Evolutionary conservation across 805 yeast species (phyloP), one percentile per base, ranked within the genome.

Genomic region (Lipomyces lipofer): DNA sequence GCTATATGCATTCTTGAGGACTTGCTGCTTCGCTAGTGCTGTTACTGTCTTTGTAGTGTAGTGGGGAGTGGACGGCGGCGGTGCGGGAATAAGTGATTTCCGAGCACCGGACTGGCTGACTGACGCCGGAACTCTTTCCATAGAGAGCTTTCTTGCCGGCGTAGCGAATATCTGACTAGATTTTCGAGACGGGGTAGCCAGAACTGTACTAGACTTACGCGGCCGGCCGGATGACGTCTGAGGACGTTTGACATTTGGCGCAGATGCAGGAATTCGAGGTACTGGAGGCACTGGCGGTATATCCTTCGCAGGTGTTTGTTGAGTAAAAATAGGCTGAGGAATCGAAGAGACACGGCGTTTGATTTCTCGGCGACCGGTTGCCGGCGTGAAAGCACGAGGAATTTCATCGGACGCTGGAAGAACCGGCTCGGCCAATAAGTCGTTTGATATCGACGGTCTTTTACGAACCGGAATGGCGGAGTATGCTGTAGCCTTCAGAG

Each of bases 401-500:
- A 42, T 22, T 15, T 43, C 35, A 3, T 10, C 4, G 4, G 32
- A 29, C 2, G 54, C n/a, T 8, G 22, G 9, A 36, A 25, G 13
- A 12, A 25, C n/a, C 22, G 40, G 39, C 4, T 13, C 51, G 3
- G 35, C 42, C 8, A 21, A 15, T 15, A 49, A 28, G 19, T 32
- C 56, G 12, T 30, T 22, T 13, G 46, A 29, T 47, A 17, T n/a
- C 22, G 47, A 9, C 17, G 52, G 29, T 7, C 53, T 32, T 35
- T 51, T 52, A 19, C 52, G 53, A 15, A 43, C 38, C 10, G 56
- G 56, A 25, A 56, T 52, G 8, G 57, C 44, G 8, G 53, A 44
- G 2, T 21, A 48, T 4, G 57, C 42, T 6, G 51, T 43, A 4
- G 47, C 47, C 28, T 24, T 38, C 10, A 36, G 27, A 13, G 22